These are phyloP conservation scores for Capsicum pubescens DNA, from an alignment of 257 asterid species.

Conservation along the genomic window DNA sequence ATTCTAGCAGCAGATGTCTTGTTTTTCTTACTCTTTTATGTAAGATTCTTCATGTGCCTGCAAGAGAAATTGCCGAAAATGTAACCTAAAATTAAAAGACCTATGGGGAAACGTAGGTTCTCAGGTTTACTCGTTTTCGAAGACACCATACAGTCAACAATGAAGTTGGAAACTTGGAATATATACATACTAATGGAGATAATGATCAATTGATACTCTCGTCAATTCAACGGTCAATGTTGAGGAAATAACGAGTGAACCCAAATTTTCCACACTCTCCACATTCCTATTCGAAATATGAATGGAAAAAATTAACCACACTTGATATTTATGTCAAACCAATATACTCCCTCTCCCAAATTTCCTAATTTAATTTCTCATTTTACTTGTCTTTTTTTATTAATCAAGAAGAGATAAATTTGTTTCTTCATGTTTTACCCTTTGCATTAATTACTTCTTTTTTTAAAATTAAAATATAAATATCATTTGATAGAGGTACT, in stretches of 20 bases:
- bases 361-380: no score
- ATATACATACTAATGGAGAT: neutral
- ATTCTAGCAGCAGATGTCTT: neutral
- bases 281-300: neutral
- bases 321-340: neutral
- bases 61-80: neutral
- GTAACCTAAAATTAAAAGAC: neutral
- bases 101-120: neutral
- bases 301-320: neutral
- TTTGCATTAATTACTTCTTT: no score
- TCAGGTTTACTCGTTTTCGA: neutral
- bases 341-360: neutral
- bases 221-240: constrained; percentile 8
- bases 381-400: no score
- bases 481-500: no score
- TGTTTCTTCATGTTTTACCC: no score
- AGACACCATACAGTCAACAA: constrained; percentile 3
- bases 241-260: constrained; percentile 4
- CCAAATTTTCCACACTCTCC: constrained; percentile 15
- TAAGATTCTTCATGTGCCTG: neutral
- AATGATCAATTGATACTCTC: neutral
- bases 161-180: neutral
- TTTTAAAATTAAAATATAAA: no score
- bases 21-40: neutral
- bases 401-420: no score